Evolutionary conservation across 169 alveolate genomes (phyloP), one percentile per base, ranked within the genome.

Genomic region (Plasmodium gonderi): DNA sequence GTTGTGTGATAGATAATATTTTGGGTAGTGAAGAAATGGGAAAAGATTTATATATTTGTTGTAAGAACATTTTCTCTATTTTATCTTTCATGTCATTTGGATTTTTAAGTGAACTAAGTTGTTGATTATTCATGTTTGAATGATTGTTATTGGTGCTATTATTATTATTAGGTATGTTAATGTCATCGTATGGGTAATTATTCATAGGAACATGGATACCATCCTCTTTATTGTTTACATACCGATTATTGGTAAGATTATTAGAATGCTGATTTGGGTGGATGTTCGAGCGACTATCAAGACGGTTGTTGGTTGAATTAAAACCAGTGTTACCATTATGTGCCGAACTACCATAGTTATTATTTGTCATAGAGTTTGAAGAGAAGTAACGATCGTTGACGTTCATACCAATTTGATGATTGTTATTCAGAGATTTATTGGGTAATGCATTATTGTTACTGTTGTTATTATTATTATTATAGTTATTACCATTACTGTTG

Each of bases 1-100:
- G 92, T 49, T 83, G 92, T 36, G 75, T 83, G 77, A 83, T 49
- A 0, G 92, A 83, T 68, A 83, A 33, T 0, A 83, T 83, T 72
- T 83, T 83, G n/a, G 92, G 92, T 6, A 83, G 26, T 2, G 92
- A 83, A 29, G 92, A 44, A 47, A 69, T 45, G 38, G 92, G 92
- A 12, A 83, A 69, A 42, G 92, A 83, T 47, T 83, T 83, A 60
- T 83, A 83, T 14, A 83, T 45, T 60, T 83, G 78, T 9, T 83
- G 75, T 38, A 83, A 33, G 42, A 83, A 83, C 65, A 83, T 44
- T 3, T 83, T 40, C 40, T 83, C 92, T 26, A 83, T 44, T 51
- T 69, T 44, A 1, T 69, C 82, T 83, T 83, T 83, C 82, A 74
- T 74, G 26, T 83, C 92, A 12, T 68, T 82, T 49, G 60, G 33